These are phyloP conservation scores for Mortierella sp. DNA, from an alignment of 371 early-diverging fungal genomes.

Conservation along the genomic window DNA sequence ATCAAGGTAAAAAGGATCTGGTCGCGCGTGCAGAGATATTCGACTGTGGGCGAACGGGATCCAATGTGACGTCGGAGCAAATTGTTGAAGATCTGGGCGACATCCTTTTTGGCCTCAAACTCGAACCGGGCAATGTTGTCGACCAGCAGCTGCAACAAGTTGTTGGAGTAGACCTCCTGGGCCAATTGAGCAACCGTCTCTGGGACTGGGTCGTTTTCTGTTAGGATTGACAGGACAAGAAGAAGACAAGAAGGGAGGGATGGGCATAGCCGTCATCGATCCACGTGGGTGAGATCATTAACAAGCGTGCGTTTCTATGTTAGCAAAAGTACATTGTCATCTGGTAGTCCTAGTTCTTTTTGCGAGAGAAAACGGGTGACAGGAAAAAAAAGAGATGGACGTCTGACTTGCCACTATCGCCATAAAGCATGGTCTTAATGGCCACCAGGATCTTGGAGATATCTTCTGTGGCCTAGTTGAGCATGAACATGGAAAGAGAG, in stretches of 20 bases:
- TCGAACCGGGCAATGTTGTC: slow-evolving; percentile 90
- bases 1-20: slow-evolving; percentile 86
- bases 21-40: slow-evolving; percentile 88
- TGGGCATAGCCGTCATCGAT: slow-evolving; percentile 8
- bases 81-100: slow-evolving; percentile 96
- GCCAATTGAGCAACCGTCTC: slow-evolving; percentile 95
- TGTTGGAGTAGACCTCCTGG: slow-evolving; percentile 93
- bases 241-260: slow-evolving; percentile 7
- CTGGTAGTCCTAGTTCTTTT: not conserved
- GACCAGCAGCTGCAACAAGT: slow-evolving; percentile 87
- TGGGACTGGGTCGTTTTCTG: slow-evolving; percentile 89
- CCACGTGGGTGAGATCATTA: slow-evolving; percentile 12
- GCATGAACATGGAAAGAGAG: not conserved
- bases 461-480: slow-evolving; percentile 94
- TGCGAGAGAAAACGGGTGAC: not conserved
- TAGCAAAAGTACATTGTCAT: not conserved
- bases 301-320: not conserved
- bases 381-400: not conserved
- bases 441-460: slow-evolving; percentile 91
- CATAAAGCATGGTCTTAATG: slow-evolving; percentile 94
- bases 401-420: slow-evolving; percentile 82
- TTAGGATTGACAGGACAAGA: not conserved
- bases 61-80: slow-evolving; percentile 95
- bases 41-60: slow-evolving; percentile 95
- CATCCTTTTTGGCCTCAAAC: slow-evolving; percentile 99